A percentile compares a stretch with the other conserved stretches of the same genome.
Conservation (phyloP, 2,329 filamentous ascomycete species). For the Mariannaea elegans region DNA sequence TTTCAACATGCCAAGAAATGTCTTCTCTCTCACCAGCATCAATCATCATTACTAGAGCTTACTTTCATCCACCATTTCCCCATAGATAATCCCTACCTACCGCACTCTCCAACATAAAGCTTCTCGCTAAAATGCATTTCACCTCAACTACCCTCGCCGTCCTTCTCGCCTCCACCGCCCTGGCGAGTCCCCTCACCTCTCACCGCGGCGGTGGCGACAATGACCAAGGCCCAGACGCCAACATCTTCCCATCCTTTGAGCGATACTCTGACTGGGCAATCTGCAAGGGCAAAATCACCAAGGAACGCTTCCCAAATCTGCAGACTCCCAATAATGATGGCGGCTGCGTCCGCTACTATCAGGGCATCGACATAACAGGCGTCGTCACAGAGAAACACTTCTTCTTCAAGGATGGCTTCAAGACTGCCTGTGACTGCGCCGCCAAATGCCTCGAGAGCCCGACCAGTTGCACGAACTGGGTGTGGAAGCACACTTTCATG, state of each 20-base stretch:
- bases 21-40: too few species aligned
- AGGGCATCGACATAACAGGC: slow-evolving; percentile 25
- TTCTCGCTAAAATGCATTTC: too few species aligned
- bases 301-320: slow-evolving; percentile 17
- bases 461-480: slow-evolving; percentile 18
- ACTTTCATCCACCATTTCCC: too few species aligned
- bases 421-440: slow-evolving; percentile 10
- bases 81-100: too few species aligned
- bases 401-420: slow-evolving; percentile 19
- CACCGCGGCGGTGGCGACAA: too few species aligned
- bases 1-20: too few species aligned
- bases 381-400: slow-evolving; percentile 25
- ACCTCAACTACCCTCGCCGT: too few species aligned
- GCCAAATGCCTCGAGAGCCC: slow-evolving; percentile 5
- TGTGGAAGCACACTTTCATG: slow-evolving; percentile 24
- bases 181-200: too few species aligned
- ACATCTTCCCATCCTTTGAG: slow-evolving; percentile 7
- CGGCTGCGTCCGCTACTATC: slow-evolving; percentile 25
- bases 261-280: slow-evolving; percentile 12
- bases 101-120: too few species aligned
- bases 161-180: too few species aligned
- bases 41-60: too few species aligned
- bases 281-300: slow-evolving; percentile 20
- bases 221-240: background rate
- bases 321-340: slow-evolving; percentile 15